Conservation (phyloP, 495 filamentous ascomycete species). For the Hypoxylon fuscum region DNA sequence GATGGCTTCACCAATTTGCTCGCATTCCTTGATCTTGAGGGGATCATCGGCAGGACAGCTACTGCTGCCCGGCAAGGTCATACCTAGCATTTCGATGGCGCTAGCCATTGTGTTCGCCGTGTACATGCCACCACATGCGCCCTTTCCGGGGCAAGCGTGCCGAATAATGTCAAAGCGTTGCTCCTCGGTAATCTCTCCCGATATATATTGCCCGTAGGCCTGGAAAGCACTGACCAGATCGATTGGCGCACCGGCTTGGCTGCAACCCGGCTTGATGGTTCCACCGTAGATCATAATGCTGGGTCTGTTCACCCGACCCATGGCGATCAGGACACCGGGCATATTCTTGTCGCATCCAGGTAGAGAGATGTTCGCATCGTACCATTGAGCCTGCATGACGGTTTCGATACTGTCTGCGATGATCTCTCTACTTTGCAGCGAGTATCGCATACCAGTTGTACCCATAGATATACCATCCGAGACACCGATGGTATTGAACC, state of each 20-base stretch:
- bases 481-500: constrained; percentile 98
- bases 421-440: constrained; percentile 90
- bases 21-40: constrained; percentile 86
- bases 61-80: constrained; percentile 93
- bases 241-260: constrained; percentile 76
- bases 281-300: constrained; percentile 98
- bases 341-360: constrained; percentile 99
- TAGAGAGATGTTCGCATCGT: constrained; percentile 97
- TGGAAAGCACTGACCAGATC: constrained; percentile 98
- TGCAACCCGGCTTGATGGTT: constrained; percentile 91
- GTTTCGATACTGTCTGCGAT: constrained; percentile 99
- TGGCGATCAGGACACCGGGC: constrained; percentile 97
- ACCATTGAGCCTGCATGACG: constrained; percentile 99
- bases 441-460: constrained; percentile 90
- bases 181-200: constrained; percentile 90
- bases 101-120: constrained; percentile 99
- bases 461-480: constrained; percentile 87
- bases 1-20: constrained; percentile 84
- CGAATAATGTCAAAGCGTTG: constrained; percentile 93
- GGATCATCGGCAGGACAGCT: constrained; percentile 90
- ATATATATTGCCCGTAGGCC: constrained; percentile 93
- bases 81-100: constrained; percentile 95
- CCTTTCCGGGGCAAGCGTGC: constrained; percentile 90
- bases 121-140: constrained; percentile 99
- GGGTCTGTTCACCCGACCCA: constrained; percentile 93